Conservation (phyloP, 2,329 filamentous ascomycete species). For the Monascus ruber region DNA sequence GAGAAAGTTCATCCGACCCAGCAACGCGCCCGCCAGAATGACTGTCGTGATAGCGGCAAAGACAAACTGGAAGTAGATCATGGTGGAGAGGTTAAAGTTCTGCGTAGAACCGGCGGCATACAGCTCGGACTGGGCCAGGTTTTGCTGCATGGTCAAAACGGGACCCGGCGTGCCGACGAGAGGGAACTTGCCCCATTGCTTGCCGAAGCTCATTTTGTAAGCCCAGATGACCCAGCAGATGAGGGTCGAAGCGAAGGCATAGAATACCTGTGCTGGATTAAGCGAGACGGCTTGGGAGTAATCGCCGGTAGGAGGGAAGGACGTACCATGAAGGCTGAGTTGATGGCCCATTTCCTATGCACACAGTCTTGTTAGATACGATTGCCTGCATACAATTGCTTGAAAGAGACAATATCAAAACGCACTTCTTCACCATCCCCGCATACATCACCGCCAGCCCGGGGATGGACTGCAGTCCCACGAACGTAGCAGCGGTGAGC, state of each 20-base stretch:
- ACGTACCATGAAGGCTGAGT: conserved; percentile 38
- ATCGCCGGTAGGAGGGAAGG: too few species aligned
- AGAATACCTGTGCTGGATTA: conserved; percentile 21
- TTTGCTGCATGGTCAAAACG: conserved; percentile 33
- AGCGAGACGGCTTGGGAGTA: too few species aligned
- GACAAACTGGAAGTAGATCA: conserved; percentile 45
- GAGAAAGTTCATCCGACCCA: conserved; percentile 40
- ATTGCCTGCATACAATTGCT: not conserved
- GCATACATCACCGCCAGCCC: conserved; percentile 41
- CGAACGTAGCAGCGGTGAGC: conserved; percentile 39
- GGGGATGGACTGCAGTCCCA: conserved; percentile 40
- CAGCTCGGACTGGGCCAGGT: conserved; percentile 33
- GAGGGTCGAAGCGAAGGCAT: conserved; percentile 38
- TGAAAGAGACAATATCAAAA: not conserved
- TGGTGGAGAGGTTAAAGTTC: conserved; percentile 37
- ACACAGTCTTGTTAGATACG: not conserved
- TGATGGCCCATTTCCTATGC: conserved; percentile 38
- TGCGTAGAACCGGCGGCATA: conserved; percentile 32
- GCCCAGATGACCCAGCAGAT: conserved; percentile 41
- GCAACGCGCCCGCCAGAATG: conserved; percentile 36
- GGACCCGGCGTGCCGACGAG: conserved; percentile 39
- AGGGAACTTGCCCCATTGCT: conserved; percentile 34
- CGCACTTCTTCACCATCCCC: conserved; percentile 30
- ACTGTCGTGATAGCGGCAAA: conserved; percentile 42
- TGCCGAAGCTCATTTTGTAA: conserved; percentile 39